Evolutionary conservation across 163 green algal species (phyloP), one percentile per base, ranked within the genome.

Genomic region (Prototheca cutis): DNA sequence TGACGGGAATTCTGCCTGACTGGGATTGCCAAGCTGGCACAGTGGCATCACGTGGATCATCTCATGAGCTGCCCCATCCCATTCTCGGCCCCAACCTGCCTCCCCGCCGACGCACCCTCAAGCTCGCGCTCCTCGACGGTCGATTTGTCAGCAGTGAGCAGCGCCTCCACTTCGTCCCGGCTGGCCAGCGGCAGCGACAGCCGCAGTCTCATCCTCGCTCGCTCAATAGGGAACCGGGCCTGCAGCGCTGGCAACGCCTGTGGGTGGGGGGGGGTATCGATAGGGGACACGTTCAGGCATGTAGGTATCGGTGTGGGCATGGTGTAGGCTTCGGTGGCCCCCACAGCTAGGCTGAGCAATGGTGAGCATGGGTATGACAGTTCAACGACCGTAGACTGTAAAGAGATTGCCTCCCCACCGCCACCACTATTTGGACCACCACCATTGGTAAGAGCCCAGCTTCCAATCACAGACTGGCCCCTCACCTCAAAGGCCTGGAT

Each of bases 161-260:
- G 55, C 33, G 72, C 61, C 45, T 67, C 27, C 40, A 87, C 52
- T 53, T 86, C 73, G 28, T 77, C 58, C 55, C 68, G 64, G 40
- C 59, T 55, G n/a, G 61, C 36, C 25, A 59, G 40, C 3, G 81
- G 80, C 48, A 90, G 72, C 23, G 63, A 61, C 45, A 97, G 61
- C 51, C 70, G 71, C 40, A 98, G 69, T 13, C 87, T 78, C 93
- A 99, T 99, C 63, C 78, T 72, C 2, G 93, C 93, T 4, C 93
- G 81, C 74, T 91, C 67, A 42, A 99, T 97, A 48, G 84, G 88
- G 58, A 99, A 90, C 8, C 78, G 65, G 28, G 75, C 34, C 65
- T 93, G 72, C 55, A 95, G 79, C 40, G 81, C 40, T n/a, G 84
- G 79, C 36, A 95, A 63, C 39, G 80, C 88, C 82, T 91, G 72